phyloP scores from a whole-genome alignment of 805 yeast genomes.

The Naumovozyma dairenensis region DNA sequence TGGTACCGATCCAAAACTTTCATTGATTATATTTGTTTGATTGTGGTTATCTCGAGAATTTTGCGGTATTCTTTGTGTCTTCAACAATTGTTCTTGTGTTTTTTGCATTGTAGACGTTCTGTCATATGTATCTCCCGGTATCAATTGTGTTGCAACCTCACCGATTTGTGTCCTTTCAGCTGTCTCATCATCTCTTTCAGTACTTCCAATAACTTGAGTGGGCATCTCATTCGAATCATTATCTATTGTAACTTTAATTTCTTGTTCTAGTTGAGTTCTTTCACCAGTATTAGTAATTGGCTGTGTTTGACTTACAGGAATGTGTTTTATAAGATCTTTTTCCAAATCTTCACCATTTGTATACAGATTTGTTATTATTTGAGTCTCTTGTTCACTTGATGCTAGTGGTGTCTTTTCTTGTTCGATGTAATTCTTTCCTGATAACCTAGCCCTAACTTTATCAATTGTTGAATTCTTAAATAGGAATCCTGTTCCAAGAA shows the following conservation, averaged over 20 bases:
- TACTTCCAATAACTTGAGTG: background rate
- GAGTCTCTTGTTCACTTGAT: conserved; percentile 8
- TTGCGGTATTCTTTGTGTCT: too few relatives aligned
- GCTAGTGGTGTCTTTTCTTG: too few relatives aligned
- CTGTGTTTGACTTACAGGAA: background rate
- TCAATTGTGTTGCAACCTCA: too few relatives aligned
- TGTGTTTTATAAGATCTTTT: conserved; percentile 2
- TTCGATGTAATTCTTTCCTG: conserved; percentile 4
- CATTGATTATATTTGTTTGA: too few relatives aligned
- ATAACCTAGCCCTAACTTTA: conserved; percentile 18
- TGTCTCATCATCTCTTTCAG: background rate
- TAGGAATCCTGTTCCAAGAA: conserved; percentile 17
- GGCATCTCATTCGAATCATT: background rate
- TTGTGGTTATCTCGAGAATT: too few relatives aligned
- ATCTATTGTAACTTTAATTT: background rate
- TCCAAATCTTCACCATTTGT: conserved; percentile 18
- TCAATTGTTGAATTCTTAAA: conserved; percentile 15
- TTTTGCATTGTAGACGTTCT: too few relatives aligned
- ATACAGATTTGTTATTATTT: conserved; percentile 15
- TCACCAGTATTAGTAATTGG: background rate
- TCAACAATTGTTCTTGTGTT: too few relatives aligned
- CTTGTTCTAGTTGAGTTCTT: conserved; percentile 1
- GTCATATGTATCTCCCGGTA: too few relatives aligned
- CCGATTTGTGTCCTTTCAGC: too few relatives aligned
- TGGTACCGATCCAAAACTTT: too few relatives aligned